phyloP scores from a whole-genome alignment of 257 asterid species.

The Solanum rostratum region DNA sequence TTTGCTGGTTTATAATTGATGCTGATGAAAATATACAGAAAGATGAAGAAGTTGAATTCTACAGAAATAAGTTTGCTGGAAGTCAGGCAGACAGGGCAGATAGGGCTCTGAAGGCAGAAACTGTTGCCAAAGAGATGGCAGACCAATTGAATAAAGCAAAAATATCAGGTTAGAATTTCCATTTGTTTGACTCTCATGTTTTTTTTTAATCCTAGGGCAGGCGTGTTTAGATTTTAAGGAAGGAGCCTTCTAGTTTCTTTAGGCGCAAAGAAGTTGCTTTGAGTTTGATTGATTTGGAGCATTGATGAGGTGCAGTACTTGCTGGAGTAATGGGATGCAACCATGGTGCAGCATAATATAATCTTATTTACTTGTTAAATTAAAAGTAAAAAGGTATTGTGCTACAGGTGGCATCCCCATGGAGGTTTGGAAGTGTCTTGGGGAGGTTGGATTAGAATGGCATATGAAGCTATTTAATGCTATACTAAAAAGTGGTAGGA shows the following conservation, averaged over 20 bases:
- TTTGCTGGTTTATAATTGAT: not conserved
- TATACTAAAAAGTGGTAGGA: not conserved
- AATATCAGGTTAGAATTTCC: constrained; percentile 44
- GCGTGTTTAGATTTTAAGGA: not conserved
- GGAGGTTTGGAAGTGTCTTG: not conserved
- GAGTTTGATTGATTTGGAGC: not conserved
- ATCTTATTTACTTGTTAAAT: not conserved
- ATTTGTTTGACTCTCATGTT: not conserved
- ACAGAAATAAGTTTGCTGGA: constrained; percentile 68
- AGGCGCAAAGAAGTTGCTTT: not conserved
- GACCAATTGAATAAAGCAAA: constrained; percentile 55
- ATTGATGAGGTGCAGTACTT: not conserved
- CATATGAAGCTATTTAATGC: not conserved
- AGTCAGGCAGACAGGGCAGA: constrained; percentile 94
- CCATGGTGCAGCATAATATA: not conserved
- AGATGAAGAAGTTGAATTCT: constrained; percentile 59
- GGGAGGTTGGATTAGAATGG: not conserved
- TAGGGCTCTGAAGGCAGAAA: constrained; percentile 47
- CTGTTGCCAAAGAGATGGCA: constrained; percentile 51
- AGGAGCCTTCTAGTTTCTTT: not conserved
- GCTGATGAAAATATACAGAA: constrained; percentile 39
- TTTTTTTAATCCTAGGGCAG: not conserved
- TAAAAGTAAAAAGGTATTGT: not conserved
- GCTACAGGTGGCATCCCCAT: not conserved
- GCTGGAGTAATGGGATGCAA: not conserved